These are phyloP conservation scores for Diaporthe sp. DNA, from an alignment of 2,329 filamentous ascomycete genomes.

Conservation along the genomic window DNA sequence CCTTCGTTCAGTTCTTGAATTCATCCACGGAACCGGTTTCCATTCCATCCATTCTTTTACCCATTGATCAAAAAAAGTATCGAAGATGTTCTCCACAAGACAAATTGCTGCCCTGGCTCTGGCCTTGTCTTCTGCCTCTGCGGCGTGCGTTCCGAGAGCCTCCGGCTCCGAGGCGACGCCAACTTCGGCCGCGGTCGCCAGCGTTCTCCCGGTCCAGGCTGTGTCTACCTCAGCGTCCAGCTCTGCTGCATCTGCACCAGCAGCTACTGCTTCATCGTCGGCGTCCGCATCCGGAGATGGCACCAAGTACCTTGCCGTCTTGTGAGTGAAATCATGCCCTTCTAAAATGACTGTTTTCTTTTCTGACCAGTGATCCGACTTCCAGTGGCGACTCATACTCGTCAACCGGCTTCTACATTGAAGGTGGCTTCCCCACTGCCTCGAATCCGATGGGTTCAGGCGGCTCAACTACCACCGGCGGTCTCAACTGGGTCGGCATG, in stretches of 20 bases:
- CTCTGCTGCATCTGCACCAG: constrained; percentile 14
- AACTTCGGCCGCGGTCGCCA: neutral
- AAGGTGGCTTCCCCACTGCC: constrained; percentile 38
- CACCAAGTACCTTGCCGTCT: constrained; percentile 41
- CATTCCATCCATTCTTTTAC: constrained; percentile 26
- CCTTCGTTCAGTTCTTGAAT: constrained; percentile 4
- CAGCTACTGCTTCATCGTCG: constrained; percentile 19
- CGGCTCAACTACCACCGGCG: constrained; percentile 36
- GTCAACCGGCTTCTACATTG: constrained; percentile 41
- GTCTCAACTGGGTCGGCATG: constrained; percentile 41
- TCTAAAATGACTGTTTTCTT: neutral
- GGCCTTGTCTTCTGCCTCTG: constrained; percentile 32
- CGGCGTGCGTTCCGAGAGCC: constrained; percentile 35
- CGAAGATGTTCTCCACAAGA: constrained; percentile 36
- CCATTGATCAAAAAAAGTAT: neutral
- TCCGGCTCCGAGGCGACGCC: constrained; percentile 29
- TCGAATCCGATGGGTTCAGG: constrained; percentile 33
- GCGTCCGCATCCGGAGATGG: constrained; percentile 24
- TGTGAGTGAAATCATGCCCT: constrained; percentile 9
- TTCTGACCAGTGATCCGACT: neutral
- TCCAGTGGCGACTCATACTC: constrained; percentile 41
- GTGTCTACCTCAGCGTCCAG: constrained; percentile 14
- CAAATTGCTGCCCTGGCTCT: constrained; percentile 35
- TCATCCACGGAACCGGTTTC: constrained; percentile 27
- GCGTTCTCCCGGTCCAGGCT: constrained; percentile 5